A percentile compares a stretch with the other conserved stretches of the same genome.
Evolutionary conservation across 1,284 basidiomycete genomes (phyloP).

Genomic region (Moesziomyces sp.): DNA sequence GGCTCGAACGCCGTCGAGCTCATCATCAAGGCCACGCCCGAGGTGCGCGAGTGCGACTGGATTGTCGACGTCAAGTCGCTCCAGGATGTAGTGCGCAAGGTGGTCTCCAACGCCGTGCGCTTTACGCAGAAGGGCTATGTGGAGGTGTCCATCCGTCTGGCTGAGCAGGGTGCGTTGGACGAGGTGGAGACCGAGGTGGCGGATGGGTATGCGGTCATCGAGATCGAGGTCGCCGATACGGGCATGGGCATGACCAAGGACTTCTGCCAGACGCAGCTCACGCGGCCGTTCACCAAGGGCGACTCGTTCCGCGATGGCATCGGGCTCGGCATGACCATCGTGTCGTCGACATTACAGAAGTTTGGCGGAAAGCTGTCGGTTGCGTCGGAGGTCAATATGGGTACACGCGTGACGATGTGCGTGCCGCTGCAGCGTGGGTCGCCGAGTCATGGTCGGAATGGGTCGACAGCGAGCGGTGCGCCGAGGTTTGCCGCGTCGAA

Average conservation of each 20-base stretch:
- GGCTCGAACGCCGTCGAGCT: constrained; percentile 31
- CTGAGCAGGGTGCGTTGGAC: constrained; percentile 17
- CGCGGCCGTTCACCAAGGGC: constrained; percentile 52
- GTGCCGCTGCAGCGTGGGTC: constrained; percentile 27
- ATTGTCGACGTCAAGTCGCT: constrained; percentile 31
- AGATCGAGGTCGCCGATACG: constrained; percentile 43
- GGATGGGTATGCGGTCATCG: constrained; percentile 23
- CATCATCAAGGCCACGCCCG: constrained; percentile 44
- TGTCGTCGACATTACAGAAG: constrained; percentile 45
- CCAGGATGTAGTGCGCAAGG: constrained; percentile 49
- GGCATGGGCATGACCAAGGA: constrained; percentile 51
- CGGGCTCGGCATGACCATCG: constrained; percentile 57
- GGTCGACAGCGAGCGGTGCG: not conserved
- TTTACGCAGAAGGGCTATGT: constrained; percentile 48
- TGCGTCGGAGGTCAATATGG: constrained; percentile 41
- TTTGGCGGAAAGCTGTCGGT: constrained; percentile 49
- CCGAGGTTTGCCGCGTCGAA: constrained; percentile 21
- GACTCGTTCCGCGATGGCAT: constrained; percentile 54
- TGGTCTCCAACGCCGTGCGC: constrained; percentile 53
- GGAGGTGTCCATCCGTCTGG: constrained; percentile 32
- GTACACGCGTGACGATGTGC: constrained; percentile 49
- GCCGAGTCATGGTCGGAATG: constrained; percentile 8
- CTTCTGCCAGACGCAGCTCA: constrained; percentile 41
- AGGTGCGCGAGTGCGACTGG: constrained; percentile 27
- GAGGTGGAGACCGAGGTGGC: constrained; percentile 12